phyloP scores from a whole-genome alignment of 306 rosid species.

The Chamaecrista fasciculata region DNA sequence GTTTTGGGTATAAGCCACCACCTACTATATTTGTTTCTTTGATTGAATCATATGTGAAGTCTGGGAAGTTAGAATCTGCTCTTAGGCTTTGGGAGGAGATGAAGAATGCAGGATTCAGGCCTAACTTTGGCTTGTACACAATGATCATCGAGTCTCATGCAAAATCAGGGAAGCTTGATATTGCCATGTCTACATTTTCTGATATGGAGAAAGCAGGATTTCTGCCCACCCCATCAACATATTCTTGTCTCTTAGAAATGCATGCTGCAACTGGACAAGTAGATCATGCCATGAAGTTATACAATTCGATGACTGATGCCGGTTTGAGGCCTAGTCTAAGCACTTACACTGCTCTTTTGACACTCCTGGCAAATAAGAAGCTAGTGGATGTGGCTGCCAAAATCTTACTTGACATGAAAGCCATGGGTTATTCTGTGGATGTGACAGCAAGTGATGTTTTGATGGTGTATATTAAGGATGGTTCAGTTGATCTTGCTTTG shows the following conservation, averaged over 20 bases:
- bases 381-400: conserved; percentile 75
- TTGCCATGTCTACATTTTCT: conserved; percentile 75
- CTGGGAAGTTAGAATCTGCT: conserved; percentile 90
- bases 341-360: conserved; percentile 73
- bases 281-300: conserved; percentile 85
- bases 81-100: conserved; percentile 91
- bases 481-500: conserved; percentile 83
- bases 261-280: conserved; percentile 89
- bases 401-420: conserved; percentile 88
- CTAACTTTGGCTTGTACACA: conserved; percentile 92
- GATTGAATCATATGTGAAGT: conserved; percentile 85
- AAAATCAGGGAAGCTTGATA: conserved; percentile 88
- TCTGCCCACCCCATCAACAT: conserved; percentile 89
- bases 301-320: conserved; percentile 87
- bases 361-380: conserved; percentile 84
- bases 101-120: conserved; percentile 84
- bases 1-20: conserved; percentile 68
- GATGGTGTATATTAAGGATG: conserved; percentile 95
- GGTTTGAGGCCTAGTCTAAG: conserved; percentile 85
- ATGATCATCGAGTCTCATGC: conserved; percentile 87
- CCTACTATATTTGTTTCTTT: conserved; percentile 67
- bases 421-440: conserved; percentile 90
- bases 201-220: conserved; percentile 99
- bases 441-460: conserved; percentile 89
- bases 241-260: conserved; percentile 90